These are phyloP conservation scores for Suillus paluster DNA, from an alignment of 768 basidiomycete species.

Conservation along the genomic window DNA sequence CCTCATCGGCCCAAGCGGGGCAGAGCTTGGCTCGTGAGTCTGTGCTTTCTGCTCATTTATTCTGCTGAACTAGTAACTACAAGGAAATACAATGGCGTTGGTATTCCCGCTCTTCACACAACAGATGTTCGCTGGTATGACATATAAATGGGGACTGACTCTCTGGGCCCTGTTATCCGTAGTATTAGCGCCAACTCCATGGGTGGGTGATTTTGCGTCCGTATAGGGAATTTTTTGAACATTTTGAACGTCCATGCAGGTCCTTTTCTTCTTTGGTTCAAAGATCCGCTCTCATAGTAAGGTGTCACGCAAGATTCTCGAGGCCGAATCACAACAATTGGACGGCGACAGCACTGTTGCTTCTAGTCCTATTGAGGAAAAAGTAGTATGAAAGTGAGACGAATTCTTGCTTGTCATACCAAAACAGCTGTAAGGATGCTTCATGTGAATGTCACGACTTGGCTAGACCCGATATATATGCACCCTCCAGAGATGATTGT, in stretches of 20 bases:
- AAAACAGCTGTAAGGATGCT: too few relatives aligned
- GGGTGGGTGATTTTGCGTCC: slow-evolving; percentile 30
- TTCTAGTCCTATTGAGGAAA: slow-evolving; percentile 1
- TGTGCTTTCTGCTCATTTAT: background rate
- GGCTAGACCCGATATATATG: background rate
- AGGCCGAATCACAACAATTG: slow-evolving; percentile 11
- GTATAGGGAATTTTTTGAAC: background rate
- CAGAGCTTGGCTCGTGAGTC: slow-evolving; percentile 50
- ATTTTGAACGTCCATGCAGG: slow-evolving; percentile 18
- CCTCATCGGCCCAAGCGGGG: slow-evolving; percentile 59
- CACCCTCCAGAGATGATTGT: background rate
- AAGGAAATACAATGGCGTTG: slow-evolving; percentile 45
- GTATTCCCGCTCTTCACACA: slow-evolving; percentile 55
- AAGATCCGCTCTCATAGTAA: slow-evolving; percentile 35
- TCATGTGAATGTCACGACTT: background rate
- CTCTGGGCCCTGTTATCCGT: slow-evolving; percentile 45
- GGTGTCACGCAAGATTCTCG: slow-evolving; percentile 24
- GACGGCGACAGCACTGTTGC: background rate
- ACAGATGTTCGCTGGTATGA: slow-evolving; percentile 49
- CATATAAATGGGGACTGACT: slow-evolving; percentile 54
- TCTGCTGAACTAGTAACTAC: background rate
- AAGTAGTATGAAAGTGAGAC: background rate
- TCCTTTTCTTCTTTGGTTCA: slow-evolving; percentile 37
- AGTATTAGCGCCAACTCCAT: slow-evolving; percentile 50
- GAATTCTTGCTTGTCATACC: background rate